Evolutionary conservation across 2,329 filamentous ascomycete genomes (phyloP).

Genomic region (Passalora sequoiae): DNA sequence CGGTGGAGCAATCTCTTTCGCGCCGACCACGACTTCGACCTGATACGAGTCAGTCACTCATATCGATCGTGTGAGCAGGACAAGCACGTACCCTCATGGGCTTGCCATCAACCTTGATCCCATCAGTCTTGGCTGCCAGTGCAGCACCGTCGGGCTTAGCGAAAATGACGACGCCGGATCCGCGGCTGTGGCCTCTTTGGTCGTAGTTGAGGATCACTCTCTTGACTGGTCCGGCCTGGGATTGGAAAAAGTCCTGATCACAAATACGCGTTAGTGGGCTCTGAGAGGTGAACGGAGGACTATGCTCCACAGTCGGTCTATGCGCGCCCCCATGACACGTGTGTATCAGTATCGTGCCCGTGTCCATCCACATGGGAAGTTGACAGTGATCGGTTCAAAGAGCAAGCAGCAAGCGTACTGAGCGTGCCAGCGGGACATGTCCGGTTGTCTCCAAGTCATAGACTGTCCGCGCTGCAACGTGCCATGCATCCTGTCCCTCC

Average conservation of each 20-base stretch:
- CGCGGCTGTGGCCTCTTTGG: constrained; percentile 83
- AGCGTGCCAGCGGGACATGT: background rate
- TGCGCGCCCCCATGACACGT: constrained; percentile 1
- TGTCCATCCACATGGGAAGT: background rate
- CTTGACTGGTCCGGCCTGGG: constrained; percentile 85
- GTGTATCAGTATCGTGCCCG: background rate
- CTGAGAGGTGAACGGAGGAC: constrained; percentile 7
- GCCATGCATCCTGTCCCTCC: background rate
- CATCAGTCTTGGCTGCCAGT: constrained; percentile 82
- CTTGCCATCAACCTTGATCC: constrained; percentile 80
- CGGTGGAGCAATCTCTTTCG: constrained; percentile 57
- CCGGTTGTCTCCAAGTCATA: constrained; percentile 4
- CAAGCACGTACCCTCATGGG: constrained; percentile 71
- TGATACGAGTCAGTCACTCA: constrained; percentile 36
- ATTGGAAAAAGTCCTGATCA: constrained; percentile 88
- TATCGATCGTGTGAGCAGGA: background rate
- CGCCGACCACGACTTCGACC: constrained; percentile 84
- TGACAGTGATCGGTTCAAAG: constrained; percentile 9
- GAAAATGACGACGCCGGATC: constrained; percentile 87
- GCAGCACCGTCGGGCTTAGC: constrained; percentile 71
- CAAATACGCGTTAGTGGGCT: constrained; percentile 57
- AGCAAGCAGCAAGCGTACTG: constrained; percentile 17
- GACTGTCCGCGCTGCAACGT: background rate
- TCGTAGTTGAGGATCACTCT: constrained; percentile 88
- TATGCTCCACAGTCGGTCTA: constrained; percentile 1